phyloP scores from a whole-genome alignment of 75 land plant species.

The Selaginella moellendorffii region DNA sequence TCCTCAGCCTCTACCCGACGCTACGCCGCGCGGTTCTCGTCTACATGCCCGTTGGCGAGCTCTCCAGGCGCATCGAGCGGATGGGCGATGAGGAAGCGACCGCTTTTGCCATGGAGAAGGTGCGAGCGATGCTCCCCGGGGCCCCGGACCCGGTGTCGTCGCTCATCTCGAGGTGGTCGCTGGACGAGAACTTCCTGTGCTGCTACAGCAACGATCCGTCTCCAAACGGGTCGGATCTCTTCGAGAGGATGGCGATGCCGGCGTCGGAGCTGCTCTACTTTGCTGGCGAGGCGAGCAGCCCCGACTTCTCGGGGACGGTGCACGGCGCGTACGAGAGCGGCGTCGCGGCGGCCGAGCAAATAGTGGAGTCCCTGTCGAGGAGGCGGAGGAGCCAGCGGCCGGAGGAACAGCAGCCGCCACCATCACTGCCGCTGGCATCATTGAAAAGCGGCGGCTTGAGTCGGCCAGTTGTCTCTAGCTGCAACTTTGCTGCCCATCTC shows the following conservation, averaged over 20 bases:
- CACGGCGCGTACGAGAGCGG: conserved; percentile 3
- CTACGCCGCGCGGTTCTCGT: not conserved
- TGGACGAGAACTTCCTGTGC: not conserved
- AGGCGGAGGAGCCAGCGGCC: not conserved
- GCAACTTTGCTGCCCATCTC: not conserved
- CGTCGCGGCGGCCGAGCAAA: not conserved
- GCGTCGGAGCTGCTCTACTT: not conserved
- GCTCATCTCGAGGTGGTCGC: not conserved
- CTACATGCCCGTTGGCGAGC: conserved; percentile 1
- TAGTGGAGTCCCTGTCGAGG: not conserved
- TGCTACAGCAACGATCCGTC: conserved; percentile 1
- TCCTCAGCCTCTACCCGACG: not conserved
- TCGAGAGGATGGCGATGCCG: not conserved
- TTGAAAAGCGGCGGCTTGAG: too few relatives aligned
- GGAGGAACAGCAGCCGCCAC: too few relatives aligned
- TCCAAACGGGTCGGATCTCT: not conserved
- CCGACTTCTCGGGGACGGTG: conserved; percentile 6
- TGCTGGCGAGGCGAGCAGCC: conserved; percentile 3
- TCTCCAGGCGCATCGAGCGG: not conserved
- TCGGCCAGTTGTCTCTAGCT: not conserved
- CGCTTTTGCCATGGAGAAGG: not conserved
- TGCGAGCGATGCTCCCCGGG: not conserved
- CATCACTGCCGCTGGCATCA: too few relatives aligned
- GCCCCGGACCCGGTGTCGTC: not conserved
- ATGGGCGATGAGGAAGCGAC: not conserved